Evolutionary conservation across 768 basidiomycete genomes (phyloP), one percentile per base, ranked within the genome.

Genomic region (Ramaria rubella): DNA sequence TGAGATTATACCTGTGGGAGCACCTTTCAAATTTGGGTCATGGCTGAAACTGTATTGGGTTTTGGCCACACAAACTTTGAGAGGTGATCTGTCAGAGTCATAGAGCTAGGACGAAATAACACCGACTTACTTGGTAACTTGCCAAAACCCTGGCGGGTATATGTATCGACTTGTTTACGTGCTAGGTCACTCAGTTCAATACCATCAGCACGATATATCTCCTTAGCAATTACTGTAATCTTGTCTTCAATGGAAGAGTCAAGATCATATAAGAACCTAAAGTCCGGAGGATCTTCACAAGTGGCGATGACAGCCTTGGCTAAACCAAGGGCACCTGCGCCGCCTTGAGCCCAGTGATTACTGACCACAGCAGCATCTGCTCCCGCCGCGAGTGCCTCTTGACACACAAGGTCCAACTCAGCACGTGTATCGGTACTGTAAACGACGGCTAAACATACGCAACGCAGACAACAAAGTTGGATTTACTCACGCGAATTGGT

Each of bases 1-100:
- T 57, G 40, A 40, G 62, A 9, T 44, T 75, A 57, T 60, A 81
- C 86, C 87, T 49, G 83, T 82, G 1, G 96, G 94, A 0, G 87
- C 93, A 62, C 87, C 86, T 75, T 97, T 97, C 59, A 90, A 78
- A 62, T 85, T 84, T 6, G 94, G 87, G 65, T 99, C 88, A 67
- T 95, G 93, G 24, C 93, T 95, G 75, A 99, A 94, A 19, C 94
- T 96, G 64, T 97, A 92, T 60, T 96, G 95, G 5, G 95, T 98
- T 79, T 96, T 95, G 49, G 92, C 93, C 90, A 94, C 91, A 73
- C 92, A 95, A 68, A 95, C 93, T 87, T 62, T 53, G 49, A 65
- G 48, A 61, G 62, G 15, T 26, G 57, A 27, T 60, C 17, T 52
- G 46, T 60, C 2, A 64, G 53, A 29, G 58, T 26, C 45, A 52